phyloP scores from a whole-genome alignment of 495 filamentous ascomycete species.

The Aspergillus baeticus region DNA sequence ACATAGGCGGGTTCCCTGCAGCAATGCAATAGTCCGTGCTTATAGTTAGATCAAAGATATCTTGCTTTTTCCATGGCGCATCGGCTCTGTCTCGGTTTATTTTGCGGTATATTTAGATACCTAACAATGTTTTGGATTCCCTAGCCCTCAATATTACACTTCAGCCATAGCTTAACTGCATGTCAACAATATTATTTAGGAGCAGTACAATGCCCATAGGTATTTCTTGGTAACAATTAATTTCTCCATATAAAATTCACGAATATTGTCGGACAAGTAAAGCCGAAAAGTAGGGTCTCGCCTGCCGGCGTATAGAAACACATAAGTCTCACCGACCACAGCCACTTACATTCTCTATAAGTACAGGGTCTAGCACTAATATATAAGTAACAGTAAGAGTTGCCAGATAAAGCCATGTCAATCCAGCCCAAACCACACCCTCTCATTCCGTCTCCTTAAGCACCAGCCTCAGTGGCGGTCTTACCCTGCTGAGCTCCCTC shows the following conservation, averaged over 20 bases:
- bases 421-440: background rate
- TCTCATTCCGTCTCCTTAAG: constrained; percentile 18
- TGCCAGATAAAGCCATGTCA: background rate
- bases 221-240: no score
- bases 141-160: background rate
- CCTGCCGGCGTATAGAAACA: no score
- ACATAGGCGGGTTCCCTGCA: constrained; percentile 14
- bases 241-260: no score
- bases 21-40: background rate
- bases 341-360: constrained; percentile 5
- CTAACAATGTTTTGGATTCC: background rate
- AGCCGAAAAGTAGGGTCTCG: background rate
- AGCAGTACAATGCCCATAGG: no score
- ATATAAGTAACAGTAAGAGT: constrained; percentile 8
- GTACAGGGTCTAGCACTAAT: constrained; percentile 13
- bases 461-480: constrained; percentile 31
- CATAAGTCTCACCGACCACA: background rate
- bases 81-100: background rate
- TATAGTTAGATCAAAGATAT: background rate
- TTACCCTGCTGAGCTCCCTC: constrained; percentile 34
- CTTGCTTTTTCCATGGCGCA: background rate
- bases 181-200: no score
- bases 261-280: background rate
- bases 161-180: background rate
- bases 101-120: background rate